Evolutionary conservation across 2,329 filamentous ascomycete genomes (phyloP).

Genomic region (Exophiala aquamarina): DNA sequence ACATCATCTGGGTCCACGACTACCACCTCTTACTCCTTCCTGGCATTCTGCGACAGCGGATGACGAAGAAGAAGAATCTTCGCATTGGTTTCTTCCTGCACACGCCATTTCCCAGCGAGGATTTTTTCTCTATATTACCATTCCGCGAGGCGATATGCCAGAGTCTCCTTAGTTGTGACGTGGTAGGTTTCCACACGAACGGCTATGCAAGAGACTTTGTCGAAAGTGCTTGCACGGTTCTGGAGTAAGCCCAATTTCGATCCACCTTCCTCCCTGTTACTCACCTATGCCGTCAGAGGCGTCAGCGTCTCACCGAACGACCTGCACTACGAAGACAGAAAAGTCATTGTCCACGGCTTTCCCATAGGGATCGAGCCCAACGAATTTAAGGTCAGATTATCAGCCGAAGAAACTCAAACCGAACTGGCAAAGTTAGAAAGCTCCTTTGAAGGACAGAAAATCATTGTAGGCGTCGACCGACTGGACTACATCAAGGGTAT

Average conservation of each 20-base stretch:
- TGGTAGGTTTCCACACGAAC: slow-evolving; percentile 98
- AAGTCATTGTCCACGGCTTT: slow-evolving; percentile 83
- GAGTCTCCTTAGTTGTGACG: slow-evolving; percentile 80
- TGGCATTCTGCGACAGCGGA: slow-evolving; percentile 77
- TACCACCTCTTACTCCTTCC: slow-evolving; percentile 96
- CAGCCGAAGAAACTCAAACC: slow-evolving; percentile 74
- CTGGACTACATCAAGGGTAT: slow-evolving; percentile 97
- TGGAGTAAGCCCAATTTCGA: slow-evolving; percentile 50
- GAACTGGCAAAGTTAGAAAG: slow-evolving; percentile 75
- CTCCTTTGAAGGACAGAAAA: slow-evolving; percentile 84
- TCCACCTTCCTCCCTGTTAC: neutral
- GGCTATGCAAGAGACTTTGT: slow-evolving; percentile 91
- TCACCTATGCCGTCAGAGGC: slow-evolving; percentile 2
- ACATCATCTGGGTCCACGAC: slow-evolving; percentile 93
- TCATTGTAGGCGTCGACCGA: slow-evolving; percentile 90
- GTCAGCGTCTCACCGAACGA: slow-evolving; percentile 61
- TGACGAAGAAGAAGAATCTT: slow-evolving; percentile 71
- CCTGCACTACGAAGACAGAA: slow-evolving; percentile 78
- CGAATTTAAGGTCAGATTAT: slow-evolving; percentile 80
- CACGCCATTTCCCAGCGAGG: slow-evolving; percentile 88
- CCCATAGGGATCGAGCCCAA: slow-evolving; percentile 95
- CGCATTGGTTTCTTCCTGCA: slow-evolving; percentile 93
- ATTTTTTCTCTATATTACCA: slow-evolving; percentile 89
- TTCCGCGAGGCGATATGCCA: slow-evolving; percentile 80
- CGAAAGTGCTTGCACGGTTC: slow-evolving; percentile 81